Evolutionary conservation across 257 asterid genomes (phyloP).

Genomic region (Ilex asprella): DNA sequence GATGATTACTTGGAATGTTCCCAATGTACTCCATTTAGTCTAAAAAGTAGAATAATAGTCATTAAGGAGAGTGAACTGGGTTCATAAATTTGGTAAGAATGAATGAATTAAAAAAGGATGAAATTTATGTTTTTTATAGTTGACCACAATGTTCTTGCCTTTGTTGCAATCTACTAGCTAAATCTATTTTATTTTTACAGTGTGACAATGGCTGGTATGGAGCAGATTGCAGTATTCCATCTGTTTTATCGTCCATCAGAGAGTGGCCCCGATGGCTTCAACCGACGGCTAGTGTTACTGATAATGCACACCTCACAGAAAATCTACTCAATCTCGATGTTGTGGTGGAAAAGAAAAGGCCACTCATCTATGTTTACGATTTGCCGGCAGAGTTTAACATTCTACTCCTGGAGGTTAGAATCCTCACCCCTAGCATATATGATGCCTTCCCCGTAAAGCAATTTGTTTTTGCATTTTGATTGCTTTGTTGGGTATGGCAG

Average conservation of each 20-base stretch:
- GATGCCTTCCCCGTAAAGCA: constrained; percentile 2
- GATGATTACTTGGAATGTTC: too few relatives aligned
- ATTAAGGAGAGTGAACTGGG: too few relatives aligned
- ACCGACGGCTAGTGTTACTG: constrained; percentile 56
- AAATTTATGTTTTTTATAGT: too few relatives aligned
- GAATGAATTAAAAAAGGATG: too few relatives aligned
- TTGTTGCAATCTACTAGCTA: too few relatives aligned
- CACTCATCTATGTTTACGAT: constrained; percentile 86
- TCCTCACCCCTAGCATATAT: constrained; percentile 1
- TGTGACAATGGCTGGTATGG: constrained; percentile 92
- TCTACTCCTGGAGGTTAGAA: constrained; percentile 74
- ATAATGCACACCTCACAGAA: constrained; percentile 27
- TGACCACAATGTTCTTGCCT: too few relatives aligned
- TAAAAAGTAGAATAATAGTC: too few relatives aligned
- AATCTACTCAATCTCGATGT: constrained; percentile 44
- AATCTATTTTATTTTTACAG: constrained; percentile 20
- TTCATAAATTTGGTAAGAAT: too few relatives aligned
- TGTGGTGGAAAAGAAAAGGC: constrained; percentile 65
- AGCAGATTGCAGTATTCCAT: constrained; percentile 85
- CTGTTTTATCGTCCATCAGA: constrained; percentile 56
- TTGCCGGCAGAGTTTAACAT: constrained; percentile 85
- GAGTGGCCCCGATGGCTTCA: constrained; percentile 92
- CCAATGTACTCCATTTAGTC: too few relatives aligned
- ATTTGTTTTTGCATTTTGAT: too few relatives aligned
- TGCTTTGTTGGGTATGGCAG: constrained; percentile 22